phyloP scores from a whole-genome alignment of 108 stramenopile genomes.

The Skeletonema costatum region DNA sequence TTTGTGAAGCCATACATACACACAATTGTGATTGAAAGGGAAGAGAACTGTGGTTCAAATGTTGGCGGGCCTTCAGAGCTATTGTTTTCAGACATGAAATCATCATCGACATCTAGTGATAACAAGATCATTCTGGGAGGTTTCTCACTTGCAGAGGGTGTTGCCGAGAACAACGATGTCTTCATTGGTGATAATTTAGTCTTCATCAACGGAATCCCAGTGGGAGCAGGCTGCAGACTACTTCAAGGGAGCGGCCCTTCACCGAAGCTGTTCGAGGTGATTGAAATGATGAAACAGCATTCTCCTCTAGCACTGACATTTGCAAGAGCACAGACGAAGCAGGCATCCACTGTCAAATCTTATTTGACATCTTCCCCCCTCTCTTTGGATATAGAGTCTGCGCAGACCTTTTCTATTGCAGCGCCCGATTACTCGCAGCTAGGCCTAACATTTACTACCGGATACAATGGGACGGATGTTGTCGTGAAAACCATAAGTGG shows the following conservation, averaged over 20 bases:
- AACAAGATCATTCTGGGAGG: constrained; percentile 67
- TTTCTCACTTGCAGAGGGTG: constrained; percentile 71
- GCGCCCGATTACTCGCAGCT: constrained; percentile 58
- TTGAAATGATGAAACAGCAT: constrained; percentile 56
- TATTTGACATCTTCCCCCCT: constrained; percentile 42
- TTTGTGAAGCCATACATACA: constrained; percentile 71
- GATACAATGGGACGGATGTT: constrained; percentile 48
- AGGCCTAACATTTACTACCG: constrained; percentile 66
- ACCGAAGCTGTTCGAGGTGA: constrained; percentile 52
- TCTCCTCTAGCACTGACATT: constrained; percentile 86
- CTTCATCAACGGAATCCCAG: constrained; percentile 81
- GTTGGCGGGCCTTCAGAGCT: constrained; percentile 78
- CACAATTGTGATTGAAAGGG: constrained; percentile 53
- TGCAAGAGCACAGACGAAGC: constrained; percentile 65
- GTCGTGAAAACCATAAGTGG: constrained; percentile 69
- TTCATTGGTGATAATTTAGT: constrained; percentile 85
- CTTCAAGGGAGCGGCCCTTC: constrained; percentile 46
- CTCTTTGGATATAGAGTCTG: constrained; percentile 53
- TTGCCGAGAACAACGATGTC: constrained; percentile 71
- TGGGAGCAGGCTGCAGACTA: constrained; percentile 82
- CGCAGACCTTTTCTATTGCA: constrained; percentile 70
- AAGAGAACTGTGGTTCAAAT: constrained; percentile 18
- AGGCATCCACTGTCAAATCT: constrained; percentile 31
- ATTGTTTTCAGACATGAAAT: constrained; percentile 53
- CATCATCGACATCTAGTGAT: constrained; percentile 23